phyloP scores from a whole-genome alignment of 192 early-diverging fungal species.

The Rhizophlyctis rosea region DNA sequence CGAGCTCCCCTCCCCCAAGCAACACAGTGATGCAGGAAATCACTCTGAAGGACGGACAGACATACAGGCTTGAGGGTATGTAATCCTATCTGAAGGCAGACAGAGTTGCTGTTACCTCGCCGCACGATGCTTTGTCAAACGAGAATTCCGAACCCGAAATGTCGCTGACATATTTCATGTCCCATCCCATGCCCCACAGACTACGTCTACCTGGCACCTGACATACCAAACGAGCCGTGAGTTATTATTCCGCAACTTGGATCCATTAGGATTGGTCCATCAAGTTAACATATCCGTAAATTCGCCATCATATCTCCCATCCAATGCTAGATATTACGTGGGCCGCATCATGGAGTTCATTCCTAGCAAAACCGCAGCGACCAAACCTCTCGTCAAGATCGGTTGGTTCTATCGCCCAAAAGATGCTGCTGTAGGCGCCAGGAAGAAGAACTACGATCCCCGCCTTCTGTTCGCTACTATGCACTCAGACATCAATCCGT shows the following conservation, averaged over 20 bases:
- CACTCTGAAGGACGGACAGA: slow-evolving; percentile 17
- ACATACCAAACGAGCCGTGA: slow-evolving; percentile 69
- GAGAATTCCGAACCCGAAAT: not conserved
- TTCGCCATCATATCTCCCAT: not conserved
- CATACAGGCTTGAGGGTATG: slow-evolving; percentile 20
- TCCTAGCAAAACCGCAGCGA: slow-evolving; percentile 27
- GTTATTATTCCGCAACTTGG: slow-evolving; percentile 7
- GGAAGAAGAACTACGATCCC: slow-evolving; percentile 61
- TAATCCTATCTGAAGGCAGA: not conserved
- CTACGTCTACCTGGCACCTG: slow-evolving; percentile 72
- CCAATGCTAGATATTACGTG: slow-evolving; percentile 48
- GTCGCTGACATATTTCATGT: not conserved
- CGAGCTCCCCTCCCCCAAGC: not conserved
- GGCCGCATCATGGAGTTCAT: slow-evolving; percentile 77
- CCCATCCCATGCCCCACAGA: slow-evolving; percentile 42
- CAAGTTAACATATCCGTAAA: not conserved
- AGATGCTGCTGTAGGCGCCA: slow-evolving; percentile 60
- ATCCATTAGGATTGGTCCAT: not conserved
- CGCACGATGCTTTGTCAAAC: not conserved
- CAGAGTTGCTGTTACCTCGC: not conserved
- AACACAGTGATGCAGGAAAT: slow-evolving; percentile 12
- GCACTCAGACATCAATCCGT: slow-evolving; percentile 82
- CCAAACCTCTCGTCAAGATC: slow-evolving; percentile 34
- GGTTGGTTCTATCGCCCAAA: slow-evolving; percentile 65
- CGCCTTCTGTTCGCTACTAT: slow-evolving; percentile 79